Evolutionary conservation across 177 flowering plant genomes (phyloP).

Genomic region (Vitis hybrid): DNA sequence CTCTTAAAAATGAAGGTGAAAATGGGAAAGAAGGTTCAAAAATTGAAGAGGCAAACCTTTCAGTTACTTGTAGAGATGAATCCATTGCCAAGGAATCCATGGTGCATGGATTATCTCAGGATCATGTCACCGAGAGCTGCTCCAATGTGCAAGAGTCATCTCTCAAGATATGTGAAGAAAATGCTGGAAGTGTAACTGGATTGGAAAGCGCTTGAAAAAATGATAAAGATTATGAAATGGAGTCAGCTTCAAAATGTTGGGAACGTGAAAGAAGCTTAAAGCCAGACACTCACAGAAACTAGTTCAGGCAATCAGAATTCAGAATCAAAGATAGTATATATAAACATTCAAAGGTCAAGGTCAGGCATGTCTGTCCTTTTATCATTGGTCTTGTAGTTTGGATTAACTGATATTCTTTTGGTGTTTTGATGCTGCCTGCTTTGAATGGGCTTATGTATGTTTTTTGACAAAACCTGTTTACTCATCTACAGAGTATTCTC

Average conservation of each 20-base stretch:
- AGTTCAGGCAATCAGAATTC: background rate
- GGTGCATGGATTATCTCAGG: background rate
- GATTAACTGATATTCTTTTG: no score
- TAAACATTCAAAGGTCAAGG: background rate
- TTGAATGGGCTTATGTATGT: no score
- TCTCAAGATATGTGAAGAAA: background rate
- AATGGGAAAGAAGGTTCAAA: conserved; percentile 4
- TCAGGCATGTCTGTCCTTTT: background rate
- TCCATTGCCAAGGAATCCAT: background rate
- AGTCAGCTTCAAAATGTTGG: background rate
- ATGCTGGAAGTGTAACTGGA: background rate
- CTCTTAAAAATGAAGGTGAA: conserved; percentile 1
- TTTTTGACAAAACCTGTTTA: no score
- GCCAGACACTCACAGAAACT: background rate
- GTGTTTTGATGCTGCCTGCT: no score
- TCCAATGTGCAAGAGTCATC: conserved; percentile 5
- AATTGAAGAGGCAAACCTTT: background rate
- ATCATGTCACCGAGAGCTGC: background rate
- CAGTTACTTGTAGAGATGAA: background rate
- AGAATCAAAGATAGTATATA: background rate
- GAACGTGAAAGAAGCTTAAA: background rate
- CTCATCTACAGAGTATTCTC: no score
- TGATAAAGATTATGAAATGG: no score
- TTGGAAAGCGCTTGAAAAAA: no score
- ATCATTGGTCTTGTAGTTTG: no score